Evolutionary conservation across 768 basidiomycete species (phyloP).

Genomic region (Tremella fuciformis): DNA sequence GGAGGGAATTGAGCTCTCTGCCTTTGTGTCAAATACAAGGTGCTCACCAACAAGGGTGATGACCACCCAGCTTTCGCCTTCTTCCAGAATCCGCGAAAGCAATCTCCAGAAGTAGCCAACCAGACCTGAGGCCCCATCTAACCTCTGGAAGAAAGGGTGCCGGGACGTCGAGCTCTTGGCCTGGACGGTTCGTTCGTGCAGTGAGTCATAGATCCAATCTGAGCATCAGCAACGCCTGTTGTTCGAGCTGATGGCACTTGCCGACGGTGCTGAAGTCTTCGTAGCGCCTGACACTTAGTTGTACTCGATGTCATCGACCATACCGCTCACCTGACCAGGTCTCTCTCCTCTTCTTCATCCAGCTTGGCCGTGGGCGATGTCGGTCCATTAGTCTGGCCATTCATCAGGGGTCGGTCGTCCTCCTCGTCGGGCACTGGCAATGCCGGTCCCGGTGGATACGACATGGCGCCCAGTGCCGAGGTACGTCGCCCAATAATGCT

Average conservation of each 20-base stretch:
- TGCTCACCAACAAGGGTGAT: conserved; percentile 79
- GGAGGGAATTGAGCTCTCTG: background rate
- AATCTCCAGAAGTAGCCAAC: conserved; percentile 59
- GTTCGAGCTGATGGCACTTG: conserved; percentile 51
- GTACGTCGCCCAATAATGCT: background rate
- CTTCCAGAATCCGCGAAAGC: conserved; percentile 62
- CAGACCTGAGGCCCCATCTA: conserved; percentile 41
- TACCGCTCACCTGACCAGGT: conserved; percentile 28
- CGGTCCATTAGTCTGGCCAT: conserved; percentile 9
- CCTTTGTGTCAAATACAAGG: background rate
- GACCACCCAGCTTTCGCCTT: conserved; percentile 88
- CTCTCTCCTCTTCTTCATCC: conserved; percentile 32
- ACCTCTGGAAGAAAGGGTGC: conserved; percentile 52
- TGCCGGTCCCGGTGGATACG: conserved; percentile 28
- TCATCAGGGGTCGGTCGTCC: conserved; percentile 31
- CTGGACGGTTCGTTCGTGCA: conserved; percentile 78
- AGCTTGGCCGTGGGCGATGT: conserved; percentile 6
- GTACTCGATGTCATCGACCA: background rate
- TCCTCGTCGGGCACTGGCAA: conserved; percentile 8
- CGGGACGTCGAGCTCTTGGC: conserved; percentile 46
- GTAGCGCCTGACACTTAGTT: conserved; percentile 64
- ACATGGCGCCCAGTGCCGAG: conserved; percentile 21
- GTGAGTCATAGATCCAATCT: conserved; percentile 98
- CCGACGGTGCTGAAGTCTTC: conserved; percentile 95
- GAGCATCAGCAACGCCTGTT: conserved; percentile 1